phyloP scores from a whole-genome alignment of 2,329 filamentous ascomycete species.

The Thelonectria discophora region DNA sequence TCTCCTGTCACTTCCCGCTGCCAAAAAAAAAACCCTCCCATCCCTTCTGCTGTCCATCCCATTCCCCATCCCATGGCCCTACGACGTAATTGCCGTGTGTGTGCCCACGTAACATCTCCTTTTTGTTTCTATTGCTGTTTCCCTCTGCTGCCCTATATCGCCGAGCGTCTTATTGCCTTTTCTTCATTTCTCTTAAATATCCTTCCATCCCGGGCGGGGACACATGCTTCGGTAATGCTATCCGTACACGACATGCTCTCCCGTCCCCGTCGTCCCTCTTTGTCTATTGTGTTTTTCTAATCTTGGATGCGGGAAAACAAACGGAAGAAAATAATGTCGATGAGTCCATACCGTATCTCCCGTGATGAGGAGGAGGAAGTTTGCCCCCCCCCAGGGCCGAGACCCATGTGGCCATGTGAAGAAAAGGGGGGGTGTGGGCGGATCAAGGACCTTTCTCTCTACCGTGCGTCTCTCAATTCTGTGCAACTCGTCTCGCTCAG shows the following conservation, averaged over 20 bases:
- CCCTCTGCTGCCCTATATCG: constrained; percentile 4
- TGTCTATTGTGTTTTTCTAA: not conserved
- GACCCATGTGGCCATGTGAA: no score
- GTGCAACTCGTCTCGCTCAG: no score
- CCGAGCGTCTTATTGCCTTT: constrained; percentile 12
- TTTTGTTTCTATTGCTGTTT: constrained; percentile 8
- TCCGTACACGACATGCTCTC: not conserved
- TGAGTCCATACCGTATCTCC: no score
- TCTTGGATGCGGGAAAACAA: not conserved
- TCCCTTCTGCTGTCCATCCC: no score
- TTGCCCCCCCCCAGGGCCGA: no score
- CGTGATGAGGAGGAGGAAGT: not conserved
- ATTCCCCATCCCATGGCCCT: no score
- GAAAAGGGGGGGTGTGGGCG: constrained; percentile 8
- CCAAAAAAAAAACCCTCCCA: no score
- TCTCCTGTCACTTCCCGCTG: no score
- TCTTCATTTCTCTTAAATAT: constrained; percentile 21
- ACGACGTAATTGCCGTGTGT: no score
- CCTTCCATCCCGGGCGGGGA: not conserved
- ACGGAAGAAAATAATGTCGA: not conserved
- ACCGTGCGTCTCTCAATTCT: not conserved
- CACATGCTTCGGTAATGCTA: constrained; percentile 12
- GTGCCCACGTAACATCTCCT: not conserved
- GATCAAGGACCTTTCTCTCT: not conserved
- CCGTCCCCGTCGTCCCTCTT: no score